Evolutionary conservation across 1,284 basidiomycete genomes (phyloP).

Genomic region (Exobasidium rhododendri): DNA sequence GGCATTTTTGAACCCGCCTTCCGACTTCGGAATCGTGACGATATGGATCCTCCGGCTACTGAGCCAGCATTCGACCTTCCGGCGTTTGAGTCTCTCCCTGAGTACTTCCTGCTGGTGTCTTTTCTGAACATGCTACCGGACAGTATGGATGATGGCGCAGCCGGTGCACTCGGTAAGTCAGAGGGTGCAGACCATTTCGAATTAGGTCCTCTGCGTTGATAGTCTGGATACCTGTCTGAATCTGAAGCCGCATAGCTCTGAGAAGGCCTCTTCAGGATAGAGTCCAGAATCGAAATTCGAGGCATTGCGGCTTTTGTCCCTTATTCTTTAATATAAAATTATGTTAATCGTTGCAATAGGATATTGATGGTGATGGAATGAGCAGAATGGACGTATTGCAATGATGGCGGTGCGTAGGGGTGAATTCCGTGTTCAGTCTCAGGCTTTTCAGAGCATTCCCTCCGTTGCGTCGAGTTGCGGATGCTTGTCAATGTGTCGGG

Average conservation of each 20-base stretch:
- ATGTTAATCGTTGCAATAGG: neutral
- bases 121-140: slow-evolving; percentile 36
- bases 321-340: too few species aligned
- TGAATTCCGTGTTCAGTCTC: too few species aligned
- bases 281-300: slow-evolving; percentile 43
- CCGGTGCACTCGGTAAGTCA: slow-evolving; percentile 43
- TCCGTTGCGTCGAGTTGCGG: too few species aligned
- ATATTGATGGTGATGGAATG: neutral
- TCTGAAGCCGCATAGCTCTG: slow-evolving; percentile 34
- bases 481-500: too few species aligned
- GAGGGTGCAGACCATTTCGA: slow-evolving; percentile 24
- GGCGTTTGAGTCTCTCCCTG: neutral
- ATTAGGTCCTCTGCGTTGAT: neutral
- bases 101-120: neutral
- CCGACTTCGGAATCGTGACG: slow-evolving; percentile 35
- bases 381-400: too few species aligned
- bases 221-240: neutral
- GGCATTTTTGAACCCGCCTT: neutral
- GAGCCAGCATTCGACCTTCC: slow-evolving; percentile 26
- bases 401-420: too few species aligned
- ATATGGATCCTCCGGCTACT: slow-evolving; percentile 18
- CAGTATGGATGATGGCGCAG: slow-evolving; percentile 33
- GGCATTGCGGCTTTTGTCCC: slow-evolving; percentile 31
- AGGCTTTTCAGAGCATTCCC: too few species aligned
- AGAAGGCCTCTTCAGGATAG: slow-evolving; percentile 51